A percentile compares a stretch with the other conserved stretches of the same genome.
phyloP scores from a whole-genome alignment of 495 filamentous ascomycete genomes.

The Lasiosphaeriaceae sp. region DNA sequence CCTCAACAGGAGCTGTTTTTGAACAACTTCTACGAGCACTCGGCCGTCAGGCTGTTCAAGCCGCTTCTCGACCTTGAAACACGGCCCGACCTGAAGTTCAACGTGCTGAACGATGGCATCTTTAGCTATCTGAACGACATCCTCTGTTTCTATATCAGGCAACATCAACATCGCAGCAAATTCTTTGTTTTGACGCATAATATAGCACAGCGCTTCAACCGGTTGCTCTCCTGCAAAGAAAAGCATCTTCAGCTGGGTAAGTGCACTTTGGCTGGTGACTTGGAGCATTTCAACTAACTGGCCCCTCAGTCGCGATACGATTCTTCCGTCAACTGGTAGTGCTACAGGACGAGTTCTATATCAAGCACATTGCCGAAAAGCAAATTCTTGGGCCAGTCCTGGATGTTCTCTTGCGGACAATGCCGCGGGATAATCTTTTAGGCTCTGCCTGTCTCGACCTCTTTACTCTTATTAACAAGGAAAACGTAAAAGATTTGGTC shows the following conservation, averaged over 20 bases:
- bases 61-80: constrained; percentile 80
- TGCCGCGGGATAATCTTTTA: constrained; percentile 93
- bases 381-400: constrained; percentile 84
- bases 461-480: constrained; percentile 85
- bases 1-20: constrained; percentile 84
- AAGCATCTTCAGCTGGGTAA: constrained; percentile 90
- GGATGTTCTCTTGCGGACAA: constrained; percentile 80
- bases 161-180: constrained; percentile 81
- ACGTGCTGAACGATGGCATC: constrained; percentile 77
- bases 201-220: constrained; percentile 73
- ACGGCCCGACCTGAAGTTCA: constrained; percentile 50
- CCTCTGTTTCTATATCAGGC: constrained; percentile 88
- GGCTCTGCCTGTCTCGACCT: constrained; percentile 96
- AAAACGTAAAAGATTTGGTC: constrained; percentile 77
- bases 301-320: constrained; percentile 71
- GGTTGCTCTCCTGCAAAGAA: constrained; percentile 79
- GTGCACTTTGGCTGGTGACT: constrained; percentile 22
- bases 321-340: constrained; percentile 88
- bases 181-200: constrained; percentile 81
- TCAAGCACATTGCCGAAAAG: constrained; percentile 79
- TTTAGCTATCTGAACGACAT: constrained; percentile 92
- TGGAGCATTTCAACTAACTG: constrained; percentile 5
- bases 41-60: constrained; percentile 79
- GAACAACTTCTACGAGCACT: constrained; percentile 83
- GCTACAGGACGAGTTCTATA: constrained; percentile 89